Percentiles rank a stretch among this genome's conserved stretches.
Conservation (phyloP, 192 early-diverging fungal species). For the Entomortierella chlamydospora region DNA sequence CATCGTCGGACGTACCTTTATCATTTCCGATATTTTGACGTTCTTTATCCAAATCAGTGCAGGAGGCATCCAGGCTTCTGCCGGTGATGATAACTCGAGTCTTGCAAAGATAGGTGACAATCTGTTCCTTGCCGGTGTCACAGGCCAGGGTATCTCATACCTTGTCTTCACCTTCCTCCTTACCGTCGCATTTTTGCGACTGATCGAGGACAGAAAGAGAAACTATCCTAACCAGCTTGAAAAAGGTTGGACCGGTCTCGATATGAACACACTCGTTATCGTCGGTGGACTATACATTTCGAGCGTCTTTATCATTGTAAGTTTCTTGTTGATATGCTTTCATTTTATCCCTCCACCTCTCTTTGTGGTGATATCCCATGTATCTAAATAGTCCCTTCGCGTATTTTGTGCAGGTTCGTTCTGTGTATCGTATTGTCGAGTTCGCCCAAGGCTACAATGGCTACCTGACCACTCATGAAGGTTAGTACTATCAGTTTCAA, state of each 20-base stretch:
- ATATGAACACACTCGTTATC: background rate
- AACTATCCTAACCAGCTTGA: background rate
- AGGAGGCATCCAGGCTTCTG: conserved; percentile 18
- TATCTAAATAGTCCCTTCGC: too few relatives aligned
- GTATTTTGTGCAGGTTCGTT: conserved; percentile 18
- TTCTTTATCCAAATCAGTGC: conserved; percentile 26
- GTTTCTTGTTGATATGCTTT: background rate
- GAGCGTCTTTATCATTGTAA: conserved; percentile 37
- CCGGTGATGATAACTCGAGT: background rate
- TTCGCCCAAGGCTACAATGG: conserved; percentile 23
- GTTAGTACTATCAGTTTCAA: background rate
- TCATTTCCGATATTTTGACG: conserved; percentile 17
- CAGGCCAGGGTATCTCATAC: conserved; percentile 27
- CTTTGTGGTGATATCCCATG: too few relatives aligned
- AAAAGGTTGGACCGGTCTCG: background rate
- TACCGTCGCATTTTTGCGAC: conserved; percentile 6
- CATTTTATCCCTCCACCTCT: too few relatives aligned
- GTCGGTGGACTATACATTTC: conserved; percentile 21
- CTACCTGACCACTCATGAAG: conserved; percentile 20
- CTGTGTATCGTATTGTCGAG: conserved; percentile 34
- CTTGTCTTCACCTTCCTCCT: conserved; percentile 19
- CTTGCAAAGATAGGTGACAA: conserved; percentile 19
- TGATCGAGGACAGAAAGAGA: conserved; percentile 12
- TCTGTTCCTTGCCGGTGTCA: conserved; percentile 29
- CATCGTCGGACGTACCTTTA: conserved; percentile 30